These are phyloP conservation scores for Triangularia verruculosa DNA, from an alignment of 2,329 filamentous ascomycete genomes.

Conservation along the genomic window DNA sequence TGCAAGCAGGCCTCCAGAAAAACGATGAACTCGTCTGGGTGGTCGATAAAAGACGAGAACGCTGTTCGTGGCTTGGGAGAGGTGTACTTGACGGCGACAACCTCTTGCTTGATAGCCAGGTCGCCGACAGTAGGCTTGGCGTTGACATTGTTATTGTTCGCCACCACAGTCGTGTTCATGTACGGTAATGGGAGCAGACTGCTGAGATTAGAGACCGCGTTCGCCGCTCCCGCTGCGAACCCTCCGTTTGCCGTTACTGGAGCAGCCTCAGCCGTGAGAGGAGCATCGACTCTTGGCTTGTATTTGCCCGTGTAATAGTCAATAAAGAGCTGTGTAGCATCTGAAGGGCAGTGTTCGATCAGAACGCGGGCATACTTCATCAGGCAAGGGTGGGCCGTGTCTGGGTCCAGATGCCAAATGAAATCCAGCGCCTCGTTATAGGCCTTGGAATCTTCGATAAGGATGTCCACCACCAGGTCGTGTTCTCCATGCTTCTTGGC, in stretches of 20 bases:
- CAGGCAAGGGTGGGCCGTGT: constrained; percentile 76
- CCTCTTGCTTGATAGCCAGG: constrained; percentile 48
- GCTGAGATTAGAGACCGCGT: constrained; percentile 80
- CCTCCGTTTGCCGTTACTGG: constrained; percentile 40
- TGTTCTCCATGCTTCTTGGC: constrained; percentile 93
- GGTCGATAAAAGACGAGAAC: constrained; percentile 95
- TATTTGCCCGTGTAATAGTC: constrained; percentile 92
- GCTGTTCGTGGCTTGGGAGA: constrained; percentile 81
- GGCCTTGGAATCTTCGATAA: constrained; percentile 92
- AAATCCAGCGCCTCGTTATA: constrained; percentile 87
- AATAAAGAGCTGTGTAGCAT: constrained; percentile 84
- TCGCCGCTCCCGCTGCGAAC: constrained; percentile 60
- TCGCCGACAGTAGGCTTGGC: constrained; percentile 53
- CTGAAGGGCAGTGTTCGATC: constrained; percentile 77
- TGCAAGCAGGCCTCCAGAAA: constrained; percentile 87
- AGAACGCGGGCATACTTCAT: constrained; percentile 95
- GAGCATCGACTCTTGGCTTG: constrained; percentile 63
- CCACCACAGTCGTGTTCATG: constrained; percentile 63
- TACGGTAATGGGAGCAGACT: constrained; percentile 82
- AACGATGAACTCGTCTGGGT: constrained; percentile 83
- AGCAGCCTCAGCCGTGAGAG: constrained; percentile 35
- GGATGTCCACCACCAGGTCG: constrained; percentile 88
- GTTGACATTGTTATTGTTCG: constrained; percentile 45
- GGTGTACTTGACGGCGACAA: constrained; percentile 60
- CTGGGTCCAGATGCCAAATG: constrained; percentile 82